Evolutionary conservation across 2,329 filamentous ascomycete species (phyloP).

Genomic region (Hypoxylon sp.): DNA sequence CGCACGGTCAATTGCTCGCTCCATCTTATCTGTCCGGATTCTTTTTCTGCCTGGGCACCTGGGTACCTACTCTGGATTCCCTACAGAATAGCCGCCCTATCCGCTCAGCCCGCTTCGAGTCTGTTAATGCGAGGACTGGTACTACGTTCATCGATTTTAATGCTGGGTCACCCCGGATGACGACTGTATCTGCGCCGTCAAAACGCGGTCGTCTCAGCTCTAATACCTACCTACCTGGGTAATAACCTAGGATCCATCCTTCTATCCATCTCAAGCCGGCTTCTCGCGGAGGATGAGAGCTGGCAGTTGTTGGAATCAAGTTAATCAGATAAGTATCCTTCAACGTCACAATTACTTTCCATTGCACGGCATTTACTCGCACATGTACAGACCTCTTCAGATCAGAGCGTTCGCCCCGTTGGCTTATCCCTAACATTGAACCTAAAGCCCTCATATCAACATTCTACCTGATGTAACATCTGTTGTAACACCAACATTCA

Average conservation of each 20-base stretch:
- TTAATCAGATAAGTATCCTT: constrained; percentile 24
- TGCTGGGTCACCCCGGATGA: constrained; percentile 31
- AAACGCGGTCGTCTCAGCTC: constrained; percentile 38
- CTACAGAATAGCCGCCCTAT: constrained; percentile 38
- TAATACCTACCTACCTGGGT: constrained; percentile 37
- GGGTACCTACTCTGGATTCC: constrained; percentile 13
- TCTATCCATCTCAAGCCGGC: constrained; percentile 18
- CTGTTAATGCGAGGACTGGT: constrained; percentile 28
- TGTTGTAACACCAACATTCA: constrained; percentile 10
- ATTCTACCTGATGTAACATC: constrained; percentile 2
- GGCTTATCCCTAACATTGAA: constrained; percentile 5
- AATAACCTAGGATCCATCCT: constrained; percentile 39
- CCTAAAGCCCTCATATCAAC: constrained; percentile 19
- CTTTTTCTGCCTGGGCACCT: constrained; percentile 3
- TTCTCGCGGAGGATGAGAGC: constrained; percentile 11
- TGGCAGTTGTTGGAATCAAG: constrained; percentile 30
- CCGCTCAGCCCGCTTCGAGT: constrained; percentile 33
- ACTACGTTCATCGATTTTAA: constrained; percentile 24
- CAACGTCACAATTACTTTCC: constrained; percentile 10
- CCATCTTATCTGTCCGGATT: constrained; percentile 33
- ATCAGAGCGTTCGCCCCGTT: background rate
- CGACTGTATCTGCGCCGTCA: constrained; percentile 30
- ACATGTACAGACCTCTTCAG: constrained; percentile 11
- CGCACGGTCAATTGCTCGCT: constrained; percentile 32
- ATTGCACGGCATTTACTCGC: constrained; percentile 26